Base-by-base conservation (phyloP, 2,329 filamentous ascomycete species). In the Penicillium expansum region DNA sequence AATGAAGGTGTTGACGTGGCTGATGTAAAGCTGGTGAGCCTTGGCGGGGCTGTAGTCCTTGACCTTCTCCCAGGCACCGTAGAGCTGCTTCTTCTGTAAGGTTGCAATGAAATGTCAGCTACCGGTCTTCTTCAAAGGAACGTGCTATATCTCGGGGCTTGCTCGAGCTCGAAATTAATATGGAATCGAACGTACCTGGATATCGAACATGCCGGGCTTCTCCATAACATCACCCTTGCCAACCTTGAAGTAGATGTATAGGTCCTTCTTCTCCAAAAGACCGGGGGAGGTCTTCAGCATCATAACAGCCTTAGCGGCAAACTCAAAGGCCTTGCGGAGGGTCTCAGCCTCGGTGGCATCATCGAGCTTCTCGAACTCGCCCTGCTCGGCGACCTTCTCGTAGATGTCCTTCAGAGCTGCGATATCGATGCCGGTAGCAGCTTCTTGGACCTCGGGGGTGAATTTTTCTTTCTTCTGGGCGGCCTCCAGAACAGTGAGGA, bases 11-110 rank as follows among this genome's bases (percentile, higher is more conserved):
- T 91, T 86, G 62, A 94, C 85, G 60, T 88, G 79, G 65, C 81
- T 80, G 68, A 95, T 83, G 77, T 96, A 97, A 71, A 83, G 79
- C 73, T 85, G 81, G 83, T 95, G 88, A 20, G 92, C 92, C 63
- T 86, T 75, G 62, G 87, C 82, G 60, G 83, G 70, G 59, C 82
- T 84, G 64, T 86, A 72, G 60, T 92, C 83, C 69, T 85, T 83
- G 61, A 86, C 69, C 71, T 86, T 82, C 77, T 91, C 79, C 91
- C 91, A 96, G 53, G 88, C 85, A 68, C 81, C 83, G 79, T 87
- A 84, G 83, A 95, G 96, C 69, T 85, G 85, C 80, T 94, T 95
- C 77, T 80, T 86, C 89, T 91, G 51, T 59, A 62, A 22, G 22
- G 18, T 42, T 44, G 42, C 30, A 44, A 41, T 39, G 14, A 48